Evolutionary conservation across 2,329 filamentous ascomycete genomes (phyloP).

Genomic region (Pochonia chlamydosporia): DNA sequence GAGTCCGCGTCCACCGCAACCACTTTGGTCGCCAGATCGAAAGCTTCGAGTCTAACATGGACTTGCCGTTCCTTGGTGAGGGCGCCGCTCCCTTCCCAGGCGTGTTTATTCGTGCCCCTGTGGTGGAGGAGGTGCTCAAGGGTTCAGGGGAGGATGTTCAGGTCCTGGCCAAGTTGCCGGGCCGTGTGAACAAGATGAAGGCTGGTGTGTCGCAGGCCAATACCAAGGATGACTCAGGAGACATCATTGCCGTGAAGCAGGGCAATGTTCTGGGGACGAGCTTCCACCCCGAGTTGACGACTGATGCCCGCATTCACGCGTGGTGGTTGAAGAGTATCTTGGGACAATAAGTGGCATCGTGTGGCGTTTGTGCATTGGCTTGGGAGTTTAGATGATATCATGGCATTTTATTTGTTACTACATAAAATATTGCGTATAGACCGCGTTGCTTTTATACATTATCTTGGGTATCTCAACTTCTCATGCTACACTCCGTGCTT

Average conservation of each 20-base stretch:
- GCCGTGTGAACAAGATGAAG: conserved; percentile 31
- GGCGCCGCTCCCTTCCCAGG: conserved; percentile 54
- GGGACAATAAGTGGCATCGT: conserved; percentile 43
- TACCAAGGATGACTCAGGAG: conserved; percentile 45
- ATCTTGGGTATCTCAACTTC: too few relatives aligned
- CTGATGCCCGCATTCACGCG: conserved; percentile 78
- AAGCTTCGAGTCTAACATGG: conserved; percentile 74
- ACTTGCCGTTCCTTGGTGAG: conserved; percentile 61
- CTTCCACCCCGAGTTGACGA: conserved; percentile 91
- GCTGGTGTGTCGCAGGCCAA: conserved; percentile 30
- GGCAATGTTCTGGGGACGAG: conserved; percentile 91
- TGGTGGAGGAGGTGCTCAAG: conserved; percentile 76
- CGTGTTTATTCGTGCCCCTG: conserved; percentile 90
- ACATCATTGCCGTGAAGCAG: conserved; percentile 85
- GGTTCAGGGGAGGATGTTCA: conserved; percentile 31
- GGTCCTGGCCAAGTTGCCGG: conserved; percentile 45
- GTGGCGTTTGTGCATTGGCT: conserved; percentile 6
- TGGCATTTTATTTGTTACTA: neutral
- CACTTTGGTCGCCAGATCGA: conserved; percentile 93
- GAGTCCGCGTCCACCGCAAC: conserved; percentile 87
- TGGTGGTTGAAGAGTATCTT: conserved; percentile 68
- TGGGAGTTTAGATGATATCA: neutral
- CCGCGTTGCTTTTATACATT: neutral
- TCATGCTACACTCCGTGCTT: too few relatives aligned
- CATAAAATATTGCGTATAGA: conserved; percentile 4